Evolutionary conservation across 164 flowering plant species (phyloP), one percentile per base, ranked within the genome.

Genomic region (Protea cynaroides): DNA sequence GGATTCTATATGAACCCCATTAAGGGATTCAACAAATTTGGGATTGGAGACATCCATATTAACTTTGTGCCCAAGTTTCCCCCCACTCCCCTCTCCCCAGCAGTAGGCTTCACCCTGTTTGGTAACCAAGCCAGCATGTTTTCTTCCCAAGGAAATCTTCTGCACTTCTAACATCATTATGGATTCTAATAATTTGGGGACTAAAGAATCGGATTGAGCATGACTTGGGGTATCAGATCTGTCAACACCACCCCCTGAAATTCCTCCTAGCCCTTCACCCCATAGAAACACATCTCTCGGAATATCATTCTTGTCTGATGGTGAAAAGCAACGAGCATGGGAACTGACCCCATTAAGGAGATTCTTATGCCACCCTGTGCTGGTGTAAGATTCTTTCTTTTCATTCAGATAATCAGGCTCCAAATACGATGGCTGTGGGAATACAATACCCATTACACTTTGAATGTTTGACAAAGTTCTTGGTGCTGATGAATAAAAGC

Each of bases 101-200:
- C 87, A 80, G 51, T 84, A 85, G 37, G 82, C 80, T 67, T 85
- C 90, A 43, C 90, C 94, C 40, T 75, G 82, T 71, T 72, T 81
- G 15, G 94, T 87, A 34, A 84, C 81, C 43, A 87, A 58, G n/a
- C 85, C 87, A 22, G 88, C 86, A 67, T 87, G 90, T 44, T 78
- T 79, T 53, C 71, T 76, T 53, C 86, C 87, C 38, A 83, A 72
- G 46, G 92, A 74, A 67, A 86, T 73, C 19, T 59, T 76, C 38
- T 58, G 63, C 17, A 81, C 79, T 68, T 86, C 89, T 25, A 86
- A 65, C 74, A 77, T 73, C 51, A 55, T 61, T 5, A 83, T 69
- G 8, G 92, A 80, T 61, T 84, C 87, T 11, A 84, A 67, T 25
- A 82, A 58, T 62, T 78, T 82, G 51, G 92, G 92, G n/a, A 80